A percentile compares a stretch with the other conserved stretches of the same genome.
Conservation (phyloP, 1,284 basidiomycete species). For the Xerocomus nothofagi region DNA sequence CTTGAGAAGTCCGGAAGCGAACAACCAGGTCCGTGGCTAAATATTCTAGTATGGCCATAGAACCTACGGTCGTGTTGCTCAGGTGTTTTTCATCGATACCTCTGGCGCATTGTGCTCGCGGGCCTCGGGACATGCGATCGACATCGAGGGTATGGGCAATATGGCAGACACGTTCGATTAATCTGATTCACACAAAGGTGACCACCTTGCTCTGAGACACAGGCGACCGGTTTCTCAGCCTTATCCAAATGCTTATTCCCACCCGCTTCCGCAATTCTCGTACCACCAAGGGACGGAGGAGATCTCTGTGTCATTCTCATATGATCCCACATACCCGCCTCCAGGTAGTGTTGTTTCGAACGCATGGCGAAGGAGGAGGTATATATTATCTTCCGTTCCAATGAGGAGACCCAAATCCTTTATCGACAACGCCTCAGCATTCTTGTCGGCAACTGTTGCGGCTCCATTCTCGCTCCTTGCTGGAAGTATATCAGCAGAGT, state of each 20-base stretch:
- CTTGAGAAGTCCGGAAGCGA: slow-evolving; percentile 61
- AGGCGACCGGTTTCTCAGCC: slow-evolving; percentile 70
- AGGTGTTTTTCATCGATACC: slow-evolving; percentile 81
- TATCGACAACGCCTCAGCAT: slow-evolving; percentile 65
- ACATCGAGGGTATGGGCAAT: slow-evolving; percentile 61
- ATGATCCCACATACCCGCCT: slow-evolving; percentile 61
- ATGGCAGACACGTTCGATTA: not conserved
- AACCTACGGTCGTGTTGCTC: not conserved
- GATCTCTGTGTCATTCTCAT: slow-evolving; percentile 58
- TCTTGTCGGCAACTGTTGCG: slow-evolving; percentile 56
- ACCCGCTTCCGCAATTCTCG: slow-evolving; percentile 70
- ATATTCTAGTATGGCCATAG: not conserved
- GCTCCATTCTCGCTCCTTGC: slow-evolving; percentile 52
- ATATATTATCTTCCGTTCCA: slow-evolving; percentile 64
- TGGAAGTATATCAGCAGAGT: slow-evolving; percentile 30
- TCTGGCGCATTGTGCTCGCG: slow-evolving; percentile 73
- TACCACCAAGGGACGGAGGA: slow-evolving; percentile 55
- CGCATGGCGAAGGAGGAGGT: slow-evolving; percentile 58
- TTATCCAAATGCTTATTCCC: slow-evolving; percentile 72
- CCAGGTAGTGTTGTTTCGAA: slow-evolving; percentile 34
- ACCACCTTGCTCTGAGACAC: slow-evolving; percentile 66
- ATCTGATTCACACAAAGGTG: slow-evolving; percentile 42
- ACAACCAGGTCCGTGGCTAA: slow-evolving; percentile 61
- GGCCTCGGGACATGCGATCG: slow-evolving; percentile 76
- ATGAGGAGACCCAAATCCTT: slow-evolving; percentile 63